Percentiles rank a stretch among this genome's conserved stretches.
phyloP scores from a whole-genome alignment of 2,329 filamentous ascomycete species.

The Fusarium pseudonygamai region DNA sequence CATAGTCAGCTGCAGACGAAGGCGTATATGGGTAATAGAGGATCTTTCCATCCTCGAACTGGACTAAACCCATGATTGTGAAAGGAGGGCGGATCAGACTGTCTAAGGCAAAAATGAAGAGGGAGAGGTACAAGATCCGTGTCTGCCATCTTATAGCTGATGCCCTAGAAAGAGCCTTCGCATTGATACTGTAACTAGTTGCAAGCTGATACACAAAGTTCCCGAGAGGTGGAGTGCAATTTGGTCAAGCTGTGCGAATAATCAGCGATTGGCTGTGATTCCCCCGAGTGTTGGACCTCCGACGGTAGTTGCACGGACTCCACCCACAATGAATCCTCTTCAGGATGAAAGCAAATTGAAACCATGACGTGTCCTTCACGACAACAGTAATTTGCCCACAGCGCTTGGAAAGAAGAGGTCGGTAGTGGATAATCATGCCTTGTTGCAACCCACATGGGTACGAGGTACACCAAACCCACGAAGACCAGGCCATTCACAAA shows the following conservation, averaged over 20 bases:
- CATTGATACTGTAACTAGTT: background rate
- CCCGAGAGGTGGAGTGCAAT: background rate
- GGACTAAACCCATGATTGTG: background rate
- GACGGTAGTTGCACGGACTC: background rate
- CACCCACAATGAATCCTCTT: background rate
- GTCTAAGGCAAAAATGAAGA: too few relatives aligned
- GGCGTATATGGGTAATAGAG: background rate
- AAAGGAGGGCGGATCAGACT: background rate
- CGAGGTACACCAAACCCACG: background rate
- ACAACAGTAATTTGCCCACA: background rate
- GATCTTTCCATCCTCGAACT: background rate
- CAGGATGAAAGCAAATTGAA: accelerated
- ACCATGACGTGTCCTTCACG: background rate
- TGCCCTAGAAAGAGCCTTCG: background rate
- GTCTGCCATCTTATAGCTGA: background rate
- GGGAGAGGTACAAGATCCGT: background rate
- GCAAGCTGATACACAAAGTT: background rate
- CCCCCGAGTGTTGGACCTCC: background rate
- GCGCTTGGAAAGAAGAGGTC: background rate
- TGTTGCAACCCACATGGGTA: background rate
- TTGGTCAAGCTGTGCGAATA: background rate
- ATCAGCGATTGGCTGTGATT: background rate
- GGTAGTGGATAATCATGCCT: background rate
- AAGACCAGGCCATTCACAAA: background rate
- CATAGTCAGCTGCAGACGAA: background rate